These are phyloP conservation scores for Coemansia sp. DNA, from an alignment of 192 early-diverging fungal genomes.

Conservation along the genomic window DNA sequence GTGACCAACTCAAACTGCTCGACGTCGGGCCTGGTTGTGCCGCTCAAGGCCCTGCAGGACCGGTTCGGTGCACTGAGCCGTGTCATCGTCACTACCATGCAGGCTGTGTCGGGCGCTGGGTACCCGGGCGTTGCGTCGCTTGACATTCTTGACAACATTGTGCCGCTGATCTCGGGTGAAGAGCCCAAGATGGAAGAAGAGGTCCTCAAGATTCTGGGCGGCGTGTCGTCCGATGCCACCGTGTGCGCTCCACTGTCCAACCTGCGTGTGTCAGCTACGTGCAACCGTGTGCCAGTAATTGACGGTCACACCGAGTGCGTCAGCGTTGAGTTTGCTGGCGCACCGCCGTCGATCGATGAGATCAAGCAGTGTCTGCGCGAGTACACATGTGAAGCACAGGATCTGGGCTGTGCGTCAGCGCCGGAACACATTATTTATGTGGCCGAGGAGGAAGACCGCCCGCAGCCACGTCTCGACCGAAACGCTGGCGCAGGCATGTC, in stretches of 20 bases:
- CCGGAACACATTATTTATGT: slow-evolving; percentile 77
- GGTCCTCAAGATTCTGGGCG: slow-evolving; percentile 88
- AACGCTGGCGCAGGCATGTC: slow-evolving; percentile 80
- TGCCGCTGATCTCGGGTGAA: slow-evolving; percentile 93
- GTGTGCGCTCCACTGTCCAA: slow-evolving; percentile 53
- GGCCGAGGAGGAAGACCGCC: slow-evolving; percentile 74
- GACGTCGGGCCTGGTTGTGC: slow-evolving; percentile 94
- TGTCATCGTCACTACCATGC: slow-evolving; percentile 87
- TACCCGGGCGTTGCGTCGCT: slow-evolving; percentile 95
- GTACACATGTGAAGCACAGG: slow-evolving; percentile 83
- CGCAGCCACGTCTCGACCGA: slow-evolving; percentile 93
- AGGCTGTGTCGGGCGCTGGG: slow-evolving; percentile 96
- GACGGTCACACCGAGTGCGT: slow-evolving; percentile 96
- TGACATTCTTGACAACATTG: slow-evolving; percentile 95
- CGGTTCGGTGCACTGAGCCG: slow-evolving; percentile 82
- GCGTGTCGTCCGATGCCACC: slow-evolving; percentile 52
- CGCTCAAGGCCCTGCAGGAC: slow-evolving; percentile 85
- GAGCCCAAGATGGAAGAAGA: slow-evolving; percentile 98
- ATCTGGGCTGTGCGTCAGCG: slow-evolving; percentile 74
- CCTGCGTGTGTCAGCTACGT: slow-evolving; percentile 87
- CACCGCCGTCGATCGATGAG: slow-evolving; percentile 72
- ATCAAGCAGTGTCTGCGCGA: slow-evolving; percentile 67
- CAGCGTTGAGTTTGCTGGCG: slow-evolving; percentile 74
- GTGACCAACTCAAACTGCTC: slow-evolving; percentile 99
- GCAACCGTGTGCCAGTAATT: slow-evolving; percentile 94